phyloP scores from a whole-genome alignment of 1,284 basidiomycete species.

The Erythrobasidium hasegawianum region DNA sequence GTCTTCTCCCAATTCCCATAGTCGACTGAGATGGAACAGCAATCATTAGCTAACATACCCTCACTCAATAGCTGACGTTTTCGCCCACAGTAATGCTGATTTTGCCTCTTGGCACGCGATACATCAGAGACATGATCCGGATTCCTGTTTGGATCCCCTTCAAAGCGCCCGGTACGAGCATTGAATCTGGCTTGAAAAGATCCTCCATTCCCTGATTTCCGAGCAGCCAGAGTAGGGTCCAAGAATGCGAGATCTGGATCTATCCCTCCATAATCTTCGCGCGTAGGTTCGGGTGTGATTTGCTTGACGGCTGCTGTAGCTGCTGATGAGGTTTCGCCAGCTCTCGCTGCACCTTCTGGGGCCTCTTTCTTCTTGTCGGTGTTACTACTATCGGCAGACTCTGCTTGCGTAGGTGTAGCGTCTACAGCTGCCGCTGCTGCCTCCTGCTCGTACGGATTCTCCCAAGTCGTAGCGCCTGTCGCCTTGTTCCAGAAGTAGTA shows the following conservation, averaged over 20 bases:
- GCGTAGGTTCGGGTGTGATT: neutral
- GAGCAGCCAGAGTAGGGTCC: slow-evolving; percentile 37
- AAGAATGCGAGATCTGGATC: slow-evolving; percentile 46
- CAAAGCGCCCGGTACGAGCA: slow-evolving; percentile 42
- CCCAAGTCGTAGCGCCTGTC: slow-evolving; percentile 42
- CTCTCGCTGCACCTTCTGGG: neutral
- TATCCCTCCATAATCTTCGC: slow-evolving; percentile 37
- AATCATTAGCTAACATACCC: no score
- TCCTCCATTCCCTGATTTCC: slow-evolving; percentile 2
- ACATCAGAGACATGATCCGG: slow-evolving; percentile 43
- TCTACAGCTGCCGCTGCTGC: neutral
- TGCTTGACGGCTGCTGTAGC: neutral
- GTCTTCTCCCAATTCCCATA: slow-evolving; percentile 30
- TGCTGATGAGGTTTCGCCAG: neutral
- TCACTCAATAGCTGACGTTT: no score
- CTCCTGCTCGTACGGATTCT: slow-evolving; percentile 38
- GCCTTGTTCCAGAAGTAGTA: slow-evolving; percentile 45
- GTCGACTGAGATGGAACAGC: slow-evolving; percentile 8
- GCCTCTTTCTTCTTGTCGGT: no score
- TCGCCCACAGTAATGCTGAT: slow-evolving; percentile 38
- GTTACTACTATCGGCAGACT: no score
- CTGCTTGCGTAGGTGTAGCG: neutral
- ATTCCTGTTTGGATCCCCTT: slow-evolving; percentile 40
- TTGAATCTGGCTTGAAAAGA: slow-evolving; percentile 41
- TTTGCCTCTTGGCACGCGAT: slow-evolving; percentile 40